Percentiles rank a stretch among this genome's conserved stretches.
phyloP scores from a whole-genome alignment of 495 filamentous ascomycete genomes.

The Podospora australis region DNA sequence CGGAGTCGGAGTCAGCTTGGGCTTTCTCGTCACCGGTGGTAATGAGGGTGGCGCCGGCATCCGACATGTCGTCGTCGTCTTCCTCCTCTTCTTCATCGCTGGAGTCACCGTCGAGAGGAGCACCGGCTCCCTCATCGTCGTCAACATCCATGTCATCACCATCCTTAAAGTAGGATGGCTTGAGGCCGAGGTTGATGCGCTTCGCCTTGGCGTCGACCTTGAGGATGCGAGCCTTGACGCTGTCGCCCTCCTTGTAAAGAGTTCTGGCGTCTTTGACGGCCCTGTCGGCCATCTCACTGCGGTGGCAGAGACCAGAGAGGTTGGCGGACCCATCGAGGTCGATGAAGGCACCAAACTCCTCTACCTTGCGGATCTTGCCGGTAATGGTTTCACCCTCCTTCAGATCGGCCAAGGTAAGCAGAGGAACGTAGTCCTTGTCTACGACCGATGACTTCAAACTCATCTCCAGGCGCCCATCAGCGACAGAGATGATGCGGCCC shows the following conservation, averaged over 20 bases:
- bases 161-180: conserved; percentile 81
- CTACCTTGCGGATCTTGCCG: conserved; percentile 85
- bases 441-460: conserved; percentile 78
- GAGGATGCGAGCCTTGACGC: conserved; percentile 82
- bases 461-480: conserved; percentile 73
- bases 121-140: conserved; percentile 44
- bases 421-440: conserved; percentile 69
- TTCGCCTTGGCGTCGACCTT: conserved; percentile 65
- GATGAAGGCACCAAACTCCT: conserved; percentile 92
- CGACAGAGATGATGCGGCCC: conserved; percentile 68
- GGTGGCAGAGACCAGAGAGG: conserved; percentile 87
- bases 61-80: conserved; percentile 45
- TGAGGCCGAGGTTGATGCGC: conserved; percentile 81
- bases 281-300: conserved; percentile 80
- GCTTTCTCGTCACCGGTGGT: conserved; percentile 39
- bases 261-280: conserved; percentile 70
- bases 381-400: conserved; percentile 73
- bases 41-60: conserved; percentile 46
- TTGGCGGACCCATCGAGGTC: conserved; percentile 76
- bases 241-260: conserved; percentile 80
- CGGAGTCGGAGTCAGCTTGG: conserved; percentile 43
- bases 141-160: conserved; percentile 52
- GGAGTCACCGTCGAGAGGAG: conserved; percentile 33
- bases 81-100: conserved; percentile 40
- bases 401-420: conserved; percentile 62